Evolutionary conservation across 2,329 filamentous ascomycete genomes (phyloP), one percentile per base, ranked within the genome.

Genomic region (Botrytis medusae): DNA sequence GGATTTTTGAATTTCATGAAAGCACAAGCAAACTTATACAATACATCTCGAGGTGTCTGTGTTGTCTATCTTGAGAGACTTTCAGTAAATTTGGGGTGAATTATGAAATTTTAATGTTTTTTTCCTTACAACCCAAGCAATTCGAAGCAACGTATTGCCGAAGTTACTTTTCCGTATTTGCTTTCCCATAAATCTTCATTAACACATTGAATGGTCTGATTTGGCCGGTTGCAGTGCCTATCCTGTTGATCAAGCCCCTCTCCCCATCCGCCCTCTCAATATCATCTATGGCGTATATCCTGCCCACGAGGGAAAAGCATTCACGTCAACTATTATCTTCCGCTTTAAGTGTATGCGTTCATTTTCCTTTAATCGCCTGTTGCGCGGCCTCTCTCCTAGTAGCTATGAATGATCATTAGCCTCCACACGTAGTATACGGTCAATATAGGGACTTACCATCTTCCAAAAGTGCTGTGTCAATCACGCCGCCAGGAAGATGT

Each of bases 391-490:
- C 85, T 84, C 78, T 78, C 73, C 76, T 75, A 48, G 76, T 78
- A 70, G 78, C 78, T 78, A 73, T 65, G 32, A 32, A 60, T 54
- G 32, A 32, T 62, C 62, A 72, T 77, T 73, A 79, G 74, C 62
- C 44, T n/a, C 44, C 18, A 40, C 16, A 40, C 61, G 42, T 40
- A 61, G 34, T 63, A 12, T 34, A 16, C 22, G 22, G 34, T 22
- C 42, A 48, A n/a, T 42, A 29, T 20, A 29, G 59, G n/a, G 44
- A 81, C 81, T 75, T 82, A 90, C 89, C 90, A 85, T 93, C 91
- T 82, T 93, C 91, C 77, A 93, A 82, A 76, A 93, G 80, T 2
- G 89, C 89, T 46, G 90, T 90, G 81, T 93, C 91, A 64, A 93
- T 90, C 69, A 89, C 88, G 68, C 85, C 86, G 20, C 88, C 88